phyloP scores from a whole-genome alignment of 2,329 filamentous ascomycete species.

The Parascedosporium putredinis region DNA sequence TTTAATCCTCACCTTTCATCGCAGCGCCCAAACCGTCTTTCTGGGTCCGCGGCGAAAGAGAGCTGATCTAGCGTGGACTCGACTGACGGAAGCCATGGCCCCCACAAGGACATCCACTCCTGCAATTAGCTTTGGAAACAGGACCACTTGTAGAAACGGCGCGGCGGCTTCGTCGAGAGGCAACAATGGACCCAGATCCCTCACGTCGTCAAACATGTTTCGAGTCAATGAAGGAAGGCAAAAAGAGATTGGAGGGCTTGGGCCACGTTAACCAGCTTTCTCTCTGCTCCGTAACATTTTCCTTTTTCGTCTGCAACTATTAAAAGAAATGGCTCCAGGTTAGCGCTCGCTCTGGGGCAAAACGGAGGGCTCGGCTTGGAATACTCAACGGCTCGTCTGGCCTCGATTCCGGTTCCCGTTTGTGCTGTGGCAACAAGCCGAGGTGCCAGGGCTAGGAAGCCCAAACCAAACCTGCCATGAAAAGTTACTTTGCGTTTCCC shows the following conservation, averaged over 20 bases:
- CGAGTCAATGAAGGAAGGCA: neutral
- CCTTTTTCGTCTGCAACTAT: neutral
- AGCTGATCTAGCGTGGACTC: too few relatives aligned
- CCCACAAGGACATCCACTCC: neutral
- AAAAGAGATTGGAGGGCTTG: neutral
- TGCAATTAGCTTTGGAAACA: neutral
- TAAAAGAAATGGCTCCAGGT: too few relatives aligned
- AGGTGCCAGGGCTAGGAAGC: neutral
- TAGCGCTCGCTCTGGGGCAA: neutral
- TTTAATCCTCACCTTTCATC: too few relatives aligned
- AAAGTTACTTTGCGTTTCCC: neutral
- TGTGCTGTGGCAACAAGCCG: neutral
- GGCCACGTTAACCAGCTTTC: too few relatives aligned
- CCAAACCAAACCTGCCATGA: neutral
- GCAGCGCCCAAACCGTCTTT: too few relatives aligned
- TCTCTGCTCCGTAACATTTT: too few relatives aligned
- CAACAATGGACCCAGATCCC: neutral
- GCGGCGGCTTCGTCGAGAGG: neutral
- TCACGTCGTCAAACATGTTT: slow-evolving; percentile 1
- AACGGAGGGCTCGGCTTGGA: neutral
- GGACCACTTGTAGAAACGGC: neutral
- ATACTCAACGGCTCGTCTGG: neutral
- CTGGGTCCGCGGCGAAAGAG: too few relatives aligned
- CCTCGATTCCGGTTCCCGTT: neutral
- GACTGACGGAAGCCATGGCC: neutral